Conservation (phyloP, 495 filamentous ascomycete genomes). For the Tuber umbilicatum region DNA sequence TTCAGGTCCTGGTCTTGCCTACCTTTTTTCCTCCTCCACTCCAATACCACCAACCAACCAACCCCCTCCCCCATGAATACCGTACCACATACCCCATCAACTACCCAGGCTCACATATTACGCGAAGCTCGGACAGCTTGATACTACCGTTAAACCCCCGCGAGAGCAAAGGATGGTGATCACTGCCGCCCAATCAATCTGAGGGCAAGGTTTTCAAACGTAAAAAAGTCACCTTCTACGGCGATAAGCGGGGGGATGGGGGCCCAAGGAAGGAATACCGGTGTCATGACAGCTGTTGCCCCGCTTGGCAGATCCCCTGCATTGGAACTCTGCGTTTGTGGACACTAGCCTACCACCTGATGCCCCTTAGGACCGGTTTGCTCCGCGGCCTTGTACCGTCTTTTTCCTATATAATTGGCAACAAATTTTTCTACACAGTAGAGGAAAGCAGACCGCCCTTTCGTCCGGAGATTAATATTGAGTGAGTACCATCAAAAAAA, state of each 20-base stretch:
- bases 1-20: neutral
- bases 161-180: neutral
- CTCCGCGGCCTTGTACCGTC: neutral
- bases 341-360: neutral
- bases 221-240: neutral
- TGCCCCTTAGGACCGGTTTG: neutral
- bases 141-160: neutral
- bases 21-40: neutral
- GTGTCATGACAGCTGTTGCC: neutral
- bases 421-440: neutral
- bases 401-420: slow-evolving; percentile 2
- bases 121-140: neutral
- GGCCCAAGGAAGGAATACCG: neutral
- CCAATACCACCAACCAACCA: no score
- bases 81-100: neutral
- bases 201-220: neutral
- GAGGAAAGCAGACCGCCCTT: neutral
- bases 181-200: neutral
- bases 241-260: neutral
- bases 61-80: neutral
- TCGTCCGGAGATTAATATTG: neutral
- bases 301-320: neutral
- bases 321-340: neutral
- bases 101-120: neutral
- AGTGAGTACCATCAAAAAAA: neutral